A percentile compares a stretch with the other conserved stretches of the same genome.
phyloP scores from a whole-genome alignment of 495 filamentous ascomycete species.

The Aspergillus mulundensis region DNA sequence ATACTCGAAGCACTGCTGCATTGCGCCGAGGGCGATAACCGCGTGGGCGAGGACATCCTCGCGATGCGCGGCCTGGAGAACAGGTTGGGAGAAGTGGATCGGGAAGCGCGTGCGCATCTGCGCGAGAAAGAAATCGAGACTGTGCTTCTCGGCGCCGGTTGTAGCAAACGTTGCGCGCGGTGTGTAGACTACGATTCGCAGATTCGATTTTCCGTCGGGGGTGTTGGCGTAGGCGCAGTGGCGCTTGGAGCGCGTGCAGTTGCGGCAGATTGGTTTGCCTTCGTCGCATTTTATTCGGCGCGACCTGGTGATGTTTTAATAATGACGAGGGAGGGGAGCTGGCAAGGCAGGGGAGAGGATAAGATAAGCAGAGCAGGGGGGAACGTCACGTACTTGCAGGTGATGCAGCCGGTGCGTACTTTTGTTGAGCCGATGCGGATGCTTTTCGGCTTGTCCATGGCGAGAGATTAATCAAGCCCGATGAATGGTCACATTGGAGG shows the following conservation, averaged over 20 bases:
- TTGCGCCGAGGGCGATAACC: not conserved
- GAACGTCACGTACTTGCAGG: constrained; percentile 21
- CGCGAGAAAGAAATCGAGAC: constrained; percentile 5
- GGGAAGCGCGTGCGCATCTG: constrained; percentile 1
- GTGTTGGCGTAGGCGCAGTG: constrained; percentile 20
- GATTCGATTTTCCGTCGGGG: not conserved
- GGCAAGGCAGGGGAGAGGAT: not conserved
- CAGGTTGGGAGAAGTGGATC: not conserved
- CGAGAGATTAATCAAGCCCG: not conserved
- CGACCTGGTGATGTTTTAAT: constrained; percentile 16
- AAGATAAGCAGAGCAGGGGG: not conserved
- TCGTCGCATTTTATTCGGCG: constrained; percentile 48
- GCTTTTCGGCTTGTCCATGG: not conserved
- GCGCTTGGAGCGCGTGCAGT: constrained; percentile 32
- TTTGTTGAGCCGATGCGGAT: constrained; percentile 13
- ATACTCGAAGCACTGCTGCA: constrained; percentile 6
- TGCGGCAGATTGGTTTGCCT: constrained; percentile 31
- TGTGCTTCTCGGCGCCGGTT: not conserved
- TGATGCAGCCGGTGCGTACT: constrained; percentile 20
- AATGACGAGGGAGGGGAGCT: not conserved
- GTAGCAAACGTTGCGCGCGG: not conserved
- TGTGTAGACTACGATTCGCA: not conserved
- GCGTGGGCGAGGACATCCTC: not conserved
- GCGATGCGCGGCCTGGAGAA: constrained; percentile 1
- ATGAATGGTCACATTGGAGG: not conserved